These are phyloP conservation scores for Acanthamoeba castellanii DNA, from an alignment of 208 protist genomes.

Conservation along the genomic window DNA sequence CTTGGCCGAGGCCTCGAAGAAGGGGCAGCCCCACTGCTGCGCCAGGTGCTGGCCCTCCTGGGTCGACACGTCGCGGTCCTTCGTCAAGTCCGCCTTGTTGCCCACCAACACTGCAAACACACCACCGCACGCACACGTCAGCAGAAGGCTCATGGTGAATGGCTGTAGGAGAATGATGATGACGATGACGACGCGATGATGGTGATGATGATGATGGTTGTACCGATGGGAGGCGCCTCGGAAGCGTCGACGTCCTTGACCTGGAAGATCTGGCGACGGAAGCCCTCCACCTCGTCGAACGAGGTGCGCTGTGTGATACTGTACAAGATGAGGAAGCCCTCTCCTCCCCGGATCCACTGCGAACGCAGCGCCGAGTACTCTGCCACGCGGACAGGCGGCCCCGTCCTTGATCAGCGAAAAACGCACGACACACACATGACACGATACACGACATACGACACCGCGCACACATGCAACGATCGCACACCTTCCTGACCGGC, in stretches of 20 bases:
- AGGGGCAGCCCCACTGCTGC: constrained; percentile 62
- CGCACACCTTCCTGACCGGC: constrained; percentile 79
- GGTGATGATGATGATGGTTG: not conserved
- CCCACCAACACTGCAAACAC: constrained; percentile 37
- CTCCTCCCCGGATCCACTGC: constrained; percentile 84
- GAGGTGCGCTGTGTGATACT: constrained; percentile 68
- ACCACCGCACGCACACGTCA: too few relatives aligned
- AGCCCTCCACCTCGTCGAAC: constrained; percentile 10
- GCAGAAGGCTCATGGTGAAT: too few relatives aligned
- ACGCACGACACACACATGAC: not conserved
- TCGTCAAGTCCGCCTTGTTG: constrained; percentile 49
- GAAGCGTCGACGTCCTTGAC: constrained; percentile 21
- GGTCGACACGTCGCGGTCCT: constrained; percentile 35
- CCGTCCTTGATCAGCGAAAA: not conserved
- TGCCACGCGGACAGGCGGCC: not conserved
- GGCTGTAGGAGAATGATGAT: too few relatives aligned
- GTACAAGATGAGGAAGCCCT: constrained; percentile 85
- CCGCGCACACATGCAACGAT: constrained; percentile 80
- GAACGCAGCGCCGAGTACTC: constrained; percentile 84
- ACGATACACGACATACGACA: not conserved
- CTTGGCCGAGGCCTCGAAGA: constrained; percentile 75
- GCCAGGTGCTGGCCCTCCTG: constrained; percentile 65
- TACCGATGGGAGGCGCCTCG: constrained; percentile 30
- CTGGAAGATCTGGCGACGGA: constrained; percentile 40
- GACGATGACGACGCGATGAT: not conserved